Base-by-base conservation (phyloP, 805 yeast genomes). In the Schwanniomyces occidentalis region DNA sequence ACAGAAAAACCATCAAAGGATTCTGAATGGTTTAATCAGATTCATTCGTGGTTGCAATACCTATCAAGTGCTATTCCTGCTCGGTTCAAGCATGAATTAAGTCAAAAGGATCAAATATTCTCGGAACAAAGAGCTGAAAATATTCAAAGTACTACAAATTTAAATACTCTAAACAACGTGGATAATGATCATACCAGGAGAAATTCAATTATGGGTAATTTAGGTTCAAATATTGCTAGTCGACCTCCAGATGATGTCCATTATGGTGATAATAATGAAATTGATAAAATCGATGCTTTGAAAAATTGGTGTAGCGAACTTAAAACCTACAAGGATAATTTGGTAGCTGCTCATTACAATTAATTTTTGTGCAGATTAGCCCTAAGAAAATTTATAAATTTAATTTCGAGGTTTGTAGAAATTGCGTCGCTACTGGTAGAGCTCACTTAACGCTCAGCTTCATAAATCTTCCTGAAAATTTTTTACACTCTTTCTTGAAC, bases 21-120 rank as follows among this genome's bases (percentile, higher is more conserved):
- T 24, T 24, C 32, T 10, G 42, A 43, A 16, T 30, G 40, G 36
- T 15, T 36, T 9, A 24, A 21, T 10, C 19, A 24, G 3, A 39
- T 43, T 25, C 42, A 35, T 19, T 13, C 17, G 3, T 48, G 51
- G 51, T 18, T 30, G 13, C 15, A 20, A 24, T 47, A 41, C 19
- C 35, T 65, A 27, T 22, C 21, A 12, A 54, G 56, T 16, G 49
- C 62, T 2, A 44, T 63, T 10, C 71, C 72, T 2, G 38, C 44
- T 2, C 50, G 45, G 16, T 51, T 45, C n/a, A 54, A 49, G 27
- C 34, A 35, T 9, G 56, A 52, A 18, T 37, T 65, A 16, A 56
- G 67, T 25, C 65, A 63, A 25, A 62, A 56, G 31, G 69, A 63
- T 32, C 68, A 62, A 38, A 52, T 63, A 12, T 48, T 49, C n/a